These are phyloP conservation scores for Brassica napus DNA, from an alignment of 345 rosid species.

Conservation along the genomic window DNA sequence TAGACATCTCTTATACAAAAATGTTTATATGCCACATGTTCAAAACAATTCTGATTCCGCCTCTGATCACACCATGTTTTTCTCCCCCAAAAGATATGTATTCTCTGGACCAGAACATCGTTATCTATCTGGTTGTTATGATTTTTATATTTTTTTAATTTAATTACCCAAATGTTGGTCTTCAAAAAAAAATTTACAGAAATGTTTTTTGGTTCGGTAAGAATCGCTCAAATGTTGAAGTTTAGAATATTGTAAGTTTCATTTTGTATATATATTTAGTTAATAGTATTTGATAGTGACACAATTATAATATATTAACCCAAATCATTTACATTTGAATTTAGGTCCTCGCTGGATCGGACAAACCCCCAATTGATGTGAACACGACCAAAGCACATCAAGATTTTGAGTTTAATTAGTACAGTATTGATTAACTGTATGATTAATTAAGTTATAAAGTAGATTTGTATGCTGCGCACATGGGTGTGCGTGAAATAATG, in stretches of 20 bases:
- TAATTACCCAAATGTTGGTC: background rate
- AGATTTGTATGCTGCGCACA: constrained; percentile 51
- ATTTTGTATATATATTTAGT: background rate
- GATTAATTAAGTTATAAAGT: constrained; percentile 40
- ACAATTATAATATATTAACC: background rate
- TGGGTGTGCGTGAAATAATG: constrained; percentile 43
- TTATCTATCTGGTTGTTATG: background rate
- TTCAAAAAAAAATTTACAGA: background rate
- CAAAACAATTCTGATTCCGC: too few relatives aligned
- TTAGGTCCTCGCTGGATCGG: background rate
- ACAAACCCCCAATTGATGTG: constrained; percentile 19
- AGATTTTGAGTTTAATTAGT: constrained; percentile 9
- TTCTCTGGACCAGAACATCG: too few relatives aligned
- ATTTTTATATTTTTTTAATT: background rate
- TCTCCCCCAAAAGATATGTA: too few relatives aligned
- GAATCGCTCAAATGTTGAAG: background rate
- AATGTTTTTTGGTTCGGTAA: background rate
- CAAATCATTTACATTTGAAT: background rate
- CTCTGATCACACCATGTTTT: too few relatives aligned
- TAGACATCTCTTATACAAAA: too few relatives aligned
- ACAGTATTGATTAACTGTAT: constrained; percentile 31
- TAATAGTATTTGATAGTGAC: background rate
- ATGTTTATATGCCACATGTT: too few relatives aligned
- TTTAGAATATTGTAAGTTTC: background rate
- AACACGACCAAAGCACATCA: constrained; percentile 23